Percentiles rank a stretch among this genome's conserved stretches.
Evolutionary conservation across 352 stramenopile genomes (phyloP).

Genomic region (Phytophthora quininea): DNA sequence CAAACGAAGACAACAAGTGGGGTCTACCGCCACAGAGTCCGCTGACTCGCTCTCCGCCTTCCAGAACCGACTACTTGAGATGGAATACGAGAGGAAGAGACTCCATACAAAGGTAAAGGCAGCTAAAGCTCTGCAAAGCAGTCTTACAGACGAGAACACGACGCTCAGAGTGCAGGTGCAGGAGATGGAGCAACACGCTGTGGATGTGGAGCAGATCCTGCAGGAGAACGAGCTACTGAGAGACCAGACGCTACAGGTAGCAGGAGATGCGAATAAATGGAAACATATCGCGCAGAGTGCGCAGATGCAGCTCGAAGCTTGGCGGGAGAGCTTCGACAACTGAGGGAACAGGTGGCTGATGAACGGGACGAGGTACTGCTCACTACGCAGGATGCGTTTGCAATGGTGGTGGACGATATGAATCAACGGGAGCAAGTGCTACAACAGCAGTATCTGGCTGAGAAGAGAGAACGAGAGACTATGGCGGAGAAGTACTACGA

Average conservation of each 20-base stretch:
- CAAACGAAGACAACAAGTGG: conserved; percentile 36
- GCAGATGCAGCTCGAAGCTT: conserved; percentile 40
- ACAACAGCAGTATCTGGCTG: conserved; percentile 66
- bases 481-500: conserved; percentile 92
- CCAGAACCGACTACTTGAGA: conserved; percentile 61
- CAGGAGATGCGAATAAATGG: conserved; percentile 50
- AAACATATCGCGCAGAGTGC: conserved; percentile 41
- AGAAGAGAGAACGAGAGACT: conserved; percentile 76
- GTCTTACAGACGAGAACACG: conserved; percentile 76
- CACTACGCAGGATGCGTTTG: conserved; percentile 51
- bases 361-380: conserved; percentile 39
- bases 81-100: conserved; percentile 75
- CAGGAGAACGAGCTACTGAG: conserved; percentile 72
- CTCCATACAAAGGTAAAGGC: conserved; percentile 68
- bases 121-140: conserved; percentile 60
- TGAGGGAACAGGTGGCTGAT: conserved; percentile 50
- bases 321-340: conserved; percentile 37
- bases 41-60: conserved; percentile 52
- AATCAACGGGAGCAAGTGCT: conserved; percentile 57
- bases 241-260: conserved; percentile 53
- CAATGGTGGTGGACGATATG: conserved; percentile 48
- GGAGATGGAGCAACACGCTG: conserved; percentile 49
- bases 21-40: conserved; percentile 1
- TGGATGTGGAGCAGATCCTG: conserved; percentile 56
- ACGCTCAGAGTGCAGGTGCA: conserved; percentile 51